Conservation (phyloP, 805 yeast species). For the Nakazawaea laoshanensis region DNA sequence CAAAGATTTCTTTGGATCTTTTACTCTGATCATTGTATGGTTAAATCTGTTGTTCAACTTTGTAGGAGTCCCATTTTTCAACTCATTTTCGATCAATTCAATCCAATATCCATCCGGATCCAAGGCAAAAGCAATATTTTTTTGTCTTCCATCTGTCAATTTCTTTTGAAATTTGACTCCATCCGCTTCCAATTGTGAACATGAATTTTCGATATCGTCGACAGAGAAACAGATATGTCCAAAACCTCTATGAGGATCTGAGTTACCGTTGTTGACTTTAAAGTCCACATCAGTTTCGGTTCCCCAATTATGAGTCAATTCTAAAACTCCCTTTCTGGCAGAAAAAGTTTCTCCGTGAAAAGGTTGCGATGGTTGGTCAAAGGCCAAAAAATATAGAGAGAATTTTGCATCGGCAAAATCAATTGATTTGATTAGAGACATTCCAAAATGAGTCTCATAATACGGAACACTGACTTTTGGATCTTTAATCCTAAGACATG, state of each 20-base stretch:
- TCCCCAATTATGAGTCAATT: conserved; percentile 76
- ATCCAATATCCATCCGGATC: conserved; percentile 98
- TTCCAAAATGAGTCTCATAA: conserved; percentile 68
- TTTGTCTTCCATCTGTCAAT: conserved; percentile 84
- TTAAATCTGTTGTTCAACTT: conserved; percentile 48
- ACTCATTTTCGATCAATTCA: conserved; percentile 64
- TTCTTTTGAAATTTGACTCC: conserved; percentile 78
- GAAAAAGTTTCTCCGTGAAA: conserved; percentile 23
- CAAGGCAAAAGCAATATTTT: conserved; percentile 85
- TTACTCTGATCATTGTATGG: conserved; percentile 90
- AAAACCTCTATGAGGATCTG: conserved; percentile 79
- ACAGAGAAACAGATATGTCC: conserved; percentile 92
- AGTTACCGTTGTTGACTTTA: conserved; percentile 72
- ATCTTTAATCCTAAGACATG: conserved; percentile 76
- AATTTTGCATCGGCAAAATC: conserved; percentile 49
- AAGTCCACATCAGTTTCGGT: conserved; percentile 49
- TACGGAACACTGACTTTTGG: conserved; percentile 66
- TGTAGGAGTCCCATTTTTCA: conserved; percentile 31
- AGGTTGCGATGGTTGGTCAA: conserved; percentile 34
- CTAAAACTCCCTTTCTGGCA: conserved; percentile 59
- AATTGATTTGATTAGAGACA: conserved; percentile 47
- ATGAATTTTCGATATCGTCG: conserved; percentile 60
- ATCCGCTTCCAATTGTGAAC: conserved; percentile 44
- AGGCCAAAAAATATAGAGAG: conserved; percentile 62
- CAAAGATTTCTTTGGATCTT: conserved; percentile 70